phyloP scores from a whole-genome alignment of 768 basidiomycete species.

The Collybia nuda region DNA sequence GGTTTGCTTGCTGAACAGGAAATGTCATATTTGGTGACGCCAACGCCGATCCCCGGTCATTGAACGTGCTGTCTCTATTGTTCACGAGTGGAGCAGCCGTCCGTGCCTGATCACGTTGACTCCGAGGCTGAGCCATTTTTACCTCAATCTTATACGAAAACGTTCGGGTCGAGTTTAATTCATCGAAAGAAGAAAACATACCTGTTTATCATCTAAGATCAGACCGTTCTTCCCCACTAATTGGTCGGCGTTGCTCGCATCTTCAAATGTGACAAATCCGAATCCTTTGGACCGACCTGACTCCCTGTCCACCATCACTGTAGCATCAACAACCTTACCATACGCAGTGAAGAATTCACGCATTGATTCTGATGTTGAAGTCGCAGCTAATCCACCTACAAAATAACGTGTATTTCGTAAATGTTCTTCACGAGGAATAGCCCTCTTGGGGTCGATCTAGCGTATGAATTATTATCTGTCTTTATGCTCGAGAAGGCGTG shows the following conservation, averaged over 20 bases:
- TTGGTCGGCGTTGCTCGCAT: conserved; percentile 60
- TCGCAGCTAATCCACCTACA: conserved; percentile 71
- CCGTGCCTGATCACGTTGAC: conserved; percentile 56
- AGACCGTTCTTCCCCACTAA: conserved; percentile 69
- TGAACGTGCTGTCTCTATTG: conserved; percentile 23
- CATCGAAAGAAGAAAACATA: conserved; percentile 23
- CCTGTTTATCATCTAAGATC: conserved; percentile 76
- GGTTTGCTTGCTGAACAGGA: conserved; percentile 34
- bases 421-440: conserved; percentile 83
- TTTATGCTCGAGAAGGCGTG: not conserved
- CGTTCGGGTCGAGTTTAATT: not conserved
- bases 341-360: conserved; percentile 67
- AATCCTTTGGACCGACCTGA: conserved; percentile 78
- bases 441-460: conserved; percentile 87
- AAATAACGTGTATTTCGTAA: conserved; percentile 76
- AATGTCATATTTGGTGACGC: conserved; percentile 30
- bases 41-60: conserved; percentile 33
- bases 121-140: conserved; percentile 76
- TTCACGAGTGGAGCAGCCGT: conserved; percentile 21
- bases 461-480: not conserved
- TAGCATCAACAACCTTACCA: conserved; percentile 81
- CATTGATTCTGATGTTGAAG: conserved; percentile 71
- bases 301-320: conserved; percentile 84
- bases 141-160: conserved; percentile 67
- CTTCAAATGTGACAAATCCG: conserved; percentile 82